phyloP scores from a whole-genome alignment of 169 alveolate species.

The Eimeria maxima region DNA sequence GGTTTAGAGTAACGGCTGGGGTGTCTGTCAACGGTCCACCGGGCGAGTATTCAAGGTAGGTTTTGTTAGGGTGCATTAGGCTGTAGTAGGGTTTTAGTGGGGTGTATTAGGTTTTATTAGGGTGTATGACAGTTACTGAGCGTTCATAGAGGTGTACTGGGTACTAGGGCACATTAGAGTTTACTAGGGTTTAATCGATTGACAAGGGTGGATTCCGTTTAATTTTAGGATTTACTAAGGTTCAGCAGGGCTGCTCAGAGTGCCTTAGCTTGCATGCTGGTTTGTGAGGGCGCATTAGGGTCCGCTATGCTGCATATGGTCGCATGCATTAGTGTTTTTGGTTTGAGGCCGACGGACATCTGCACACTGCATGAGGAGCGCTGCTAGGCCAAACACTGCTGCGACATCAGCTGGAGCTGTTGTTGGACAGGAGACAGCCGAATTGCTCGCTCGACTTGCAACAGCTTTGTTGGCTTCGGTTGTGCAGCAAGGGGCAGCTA shows the following conservation, averaged over 20 bases:
- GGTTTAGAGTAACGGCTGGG: neutral
- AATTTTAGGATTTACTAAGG: too few relatives aligned
- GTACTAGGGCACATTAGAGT: too few relatives aligned
- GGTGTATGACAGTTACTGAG: too few relatives aligned
- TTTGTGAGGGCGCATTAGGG: too few relatives aligned
- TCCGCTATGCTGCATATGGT: too few relatives aligned
- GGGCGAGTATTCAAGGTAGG: neutral
- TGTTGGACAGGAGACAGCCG: neutral
- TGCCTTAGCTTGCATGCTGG: too few relatives aligned
- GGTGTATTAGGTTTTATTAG: neutral
- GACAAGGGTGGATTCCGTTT: too few relatives aligned
- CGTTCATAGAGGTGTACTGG: too few relatives aligned
- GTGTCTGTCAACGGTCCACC: neutral
- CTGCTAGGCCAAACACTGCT: constrained; percentile 66
- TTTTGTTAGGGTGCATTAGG: neutral
- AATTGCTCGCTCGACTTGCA: neutral
- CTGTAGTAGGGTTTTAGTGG: too few relatives aligned
- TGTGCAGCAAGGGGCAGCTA: constrained; percentile 44
- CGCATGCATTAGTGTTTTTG: neutral
- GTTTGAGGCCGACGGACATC: too few relatives aligned
- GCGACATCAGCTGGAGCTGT: constrained; percentile 60
- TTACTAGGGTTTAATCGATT: too few relatives aligned
- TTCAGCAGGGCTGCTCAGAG: too few relatives aligned
- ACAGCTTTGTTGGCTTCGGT: neutral
- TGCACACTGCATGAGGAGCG: constrained; percentile 61